These are phyloP conservation scores for Daldinia decipiens DNA, from an alignment of 495 filamentous ascomycete species.

Conservation along the genomic window DNA sequence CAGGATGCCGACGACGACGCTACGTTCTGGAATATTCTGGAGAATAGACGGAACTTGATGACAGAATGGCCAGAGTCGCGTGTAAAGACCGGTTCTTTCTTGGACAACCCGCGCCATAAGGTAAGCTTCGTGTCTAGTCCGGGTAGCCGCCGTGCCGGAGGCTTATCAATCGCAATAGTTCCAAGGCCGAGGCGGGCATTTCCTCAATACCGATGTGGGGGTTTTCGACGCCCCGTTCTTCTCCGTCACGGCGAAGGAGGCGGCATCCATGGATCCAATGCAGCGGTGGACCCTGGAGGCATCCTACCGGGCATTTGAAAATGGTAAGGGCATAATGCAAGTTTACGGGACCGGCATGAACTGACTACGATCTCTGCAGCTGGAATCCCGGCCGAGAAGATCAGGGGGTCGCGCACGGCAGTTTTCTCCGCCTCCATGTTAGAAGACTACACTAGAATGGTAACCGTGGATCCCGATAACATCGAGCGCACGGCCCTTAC, in stretches of 20 bases:
- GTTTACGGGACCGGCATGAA: not conserved
- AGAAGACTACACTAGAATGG: conserved; percentile 39
- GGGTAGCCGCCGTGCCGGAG: not conserved
- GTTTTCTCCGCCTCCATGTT: conserved; percentile 37
- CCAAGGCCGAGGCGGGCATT: conserved; percentile 9
- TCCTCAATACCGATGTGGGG: conserved; percentile 51
- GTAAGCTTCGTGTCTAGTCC: not conserved
- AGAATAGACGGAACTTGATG: conserved; percentile 4
- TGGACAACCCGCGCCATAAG: conserved; percentile 8
- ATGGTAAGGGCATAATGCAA: conserved; percentile 31
- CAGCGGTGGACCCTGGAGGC: conserved; percentile 58
- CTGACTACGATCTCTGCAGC: conserved; percentile 30
- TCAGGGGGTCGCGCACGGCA: conserved; percentile 33
- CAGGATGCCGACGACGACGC: conserved; percentile 11
- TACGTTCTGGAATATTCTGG: conserved; percentile 8
- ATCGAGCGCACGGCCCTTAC: conserved; percentile 5
- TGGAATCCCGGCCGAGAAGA: conserved; percentile 37
- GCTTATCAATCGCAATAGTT: conserved; percentile 11
- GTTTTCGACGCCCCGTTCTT: conserved; percentile 65
- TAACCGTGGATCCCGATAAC: conserved; percentile 34
- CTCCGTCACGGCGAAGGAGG: conserved; percentile 62
- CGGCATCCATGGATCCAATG: conserved; percentile 49
- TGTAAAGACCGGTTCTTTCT: conserved; percentile 7
- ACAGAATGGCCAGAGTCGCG: conserved; percentile 14
- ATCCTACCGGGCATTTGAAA: conserved; percentile 63